Evolutionary conservation across 345 rosid genomes (phyloP).

Genomic region (Hirschfeldia incana): DNA sequence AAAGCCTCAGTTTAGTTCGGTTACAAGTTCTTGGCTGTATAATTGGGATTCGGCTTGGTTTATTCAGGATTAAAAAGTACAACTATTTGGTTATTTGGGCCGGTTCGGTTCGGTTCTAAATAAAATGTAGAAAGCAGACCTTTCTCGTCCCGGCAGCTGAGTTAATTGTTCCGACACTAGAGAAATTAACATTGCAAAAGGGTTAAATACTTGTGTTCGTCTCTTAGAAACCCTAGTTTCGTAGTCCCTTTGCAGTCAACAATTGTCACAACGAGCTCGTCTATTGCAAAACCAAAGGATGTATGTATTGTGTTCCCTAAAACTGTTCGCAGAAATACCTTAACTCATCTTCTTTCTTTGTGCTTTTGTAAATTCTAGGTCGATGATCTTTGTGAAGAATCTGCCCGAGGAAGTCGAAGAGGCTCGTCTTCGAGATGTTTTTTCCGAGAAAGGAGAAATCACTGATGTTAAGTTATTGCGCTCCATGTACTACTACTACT

Average conservation of each 20-base stretch:
- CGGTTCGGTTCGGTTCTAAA: not conserved
- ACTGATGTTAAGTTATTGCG: slow-evolving; percentile 80
- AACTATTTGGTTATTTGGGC: not conserved
- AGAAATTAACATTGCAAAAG: not conserved
- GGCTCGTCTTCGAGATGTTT: slow-evolving; percentile 63
- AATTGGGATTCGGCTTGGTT: not conserved
- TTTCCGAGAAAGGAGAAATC: slow-evolving; percentile 81
- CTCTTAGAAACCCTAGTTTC: not conserved
- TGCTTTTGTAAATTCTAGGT: slow-evolving; percentile 46
- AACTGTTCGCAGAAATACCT: not conserved
- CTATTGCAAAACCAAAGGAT: slow-evolving; percentile 11
- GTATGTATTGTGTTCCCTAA: slow-evolving; percentile 18
- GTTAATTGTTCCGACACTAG: not conserved
- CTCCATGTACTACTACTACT: slow-evolving; percentile 47
- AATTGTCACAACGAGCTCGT: slow-evolving; percentile 12
- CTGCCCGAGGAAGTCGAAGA: slow-evolving; percentile 66
- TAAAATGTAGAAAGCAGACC: slow-evolving; percentile 15
- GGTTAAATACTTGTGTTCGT: not conserved
- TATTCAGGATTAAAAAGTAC: not conserved
- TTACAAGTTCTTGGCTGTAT: not conserved
- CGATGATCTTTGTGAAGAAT: slow-evolving; percentile 81
- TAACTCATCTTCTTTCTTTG: not conserved
- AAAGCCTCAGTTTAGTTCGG: not conserved
- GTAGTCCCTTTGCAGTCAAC: not conserved
- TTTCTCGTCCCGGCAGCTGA: slow-evolving; percentile 24